Base-by-base conservation (phyloP, 495 filamentous ascomycete genomes). In the Xylaria intraflava region DNA sequence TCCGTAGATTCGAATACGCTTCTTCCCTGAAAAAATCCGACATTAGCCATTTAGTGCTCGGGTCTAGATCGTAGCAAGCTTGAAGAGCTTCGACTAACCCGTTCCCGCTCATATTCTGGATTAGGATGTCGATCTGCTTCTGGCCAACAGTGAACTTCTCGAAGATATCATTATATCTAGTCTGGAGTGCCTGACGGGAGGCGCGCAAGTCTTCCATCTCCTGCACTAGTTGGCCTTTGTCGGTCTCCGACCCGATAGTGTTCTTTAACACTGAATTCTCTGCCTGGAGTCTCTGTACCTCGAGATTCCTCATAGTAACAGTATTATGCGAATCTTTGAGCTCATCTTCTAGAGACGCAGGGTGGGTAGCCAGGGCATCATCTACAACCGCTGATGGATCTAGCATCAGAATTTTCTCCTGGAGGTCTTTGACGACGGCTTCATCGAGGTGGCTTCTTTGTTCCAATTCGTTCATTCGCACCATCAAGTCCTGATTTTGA, bases 231-330 rank as follows among this genome's bases (percentile, higher is more conserved):
- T 68, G 66, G 42, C 74, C 69, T 50, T 75, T 78, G 43, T 78
- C 73, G 0, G 75, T 73, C 9, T 69, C 74, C 8, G 72, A 74
- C 0, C 68, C 66, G 50, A 76, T 71, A 51, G 67, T 76, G 49
- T 69, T 76, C 59, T 73, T 72, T 12, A 80, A 67, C 7, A 80
- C 63, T 41, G 70, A 64, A 56, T 78, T 80, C 58, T 82, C 78
- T 14, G 78, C 73, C 56, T 76, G 75, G 42, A 82, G 67, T 29
- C 76, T 71, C 26, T 76, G 72, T 26, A 78, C 49, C 56, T 80
- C 75, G 12, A 70, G 67, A 29, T 60, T 66, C 38, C 55, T 62
- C 58, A 66, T 62, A 3, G 60, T 62, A 3, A 62, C 38, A 16
- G 59, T 41, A 48, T 58, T 62, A 31, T 26, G 55, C 23, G 64